Base-by-base conservation (phyloP, 495 filamentous ascomycete genomes). In the Hapsidospora chrysogenum region DNA sequence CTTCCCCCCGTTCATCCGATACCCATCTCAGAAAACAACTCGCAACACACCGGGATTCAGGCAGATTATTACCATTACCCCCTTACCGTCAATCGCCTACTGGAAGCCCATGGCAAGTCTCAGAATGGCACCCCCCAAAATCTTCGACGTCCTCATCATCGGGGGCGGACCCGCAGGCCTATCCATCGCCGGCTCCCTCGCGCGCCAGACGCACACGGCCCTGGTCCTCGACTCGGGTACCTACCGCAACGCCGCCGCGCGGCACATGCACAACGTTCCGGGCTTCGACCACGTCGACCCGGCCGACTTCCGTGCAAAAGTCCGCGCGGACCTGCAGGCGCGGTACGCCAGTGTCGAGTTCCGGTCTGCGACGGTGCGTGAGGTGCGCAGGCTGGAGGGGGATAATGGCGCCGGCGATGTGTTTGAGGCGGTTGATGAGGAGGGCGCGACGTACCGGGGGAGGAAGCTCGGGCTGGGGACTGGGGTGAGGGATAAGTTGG, bases 121-220 rank as follows among this genome's bases (percentile, higher is more conserved):
- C n/a, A n/a, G n/a, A n/a, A n/a, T n/a, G n/a, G n/a, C n/a, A n/a
- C n/a, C n/a, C n/a, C n/a, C n/a, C n/a, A n/a, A n/a, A n/a, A n/a
- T 40, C 21, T 51, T 45, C 29, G 71, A 75, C 40, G 59, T 52
- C 31, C 50, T 74, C 8, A 66, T 78, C 45, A 55, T 76, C 22
- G 72, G 72, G 43, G 60, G 48, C 23, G 73, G 72, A 2, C 68
- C 70, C 4, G 64, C 67, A 7, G 74, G 72, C 7, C 55, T 78
- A 2, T 43, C 61, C 1, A 49, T 52, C 4, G 71, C 70, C 3
- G 22, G 47, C 5, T 49, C 44, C 5, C 56, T 78, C 1, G 60
- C 60, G 0, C 69, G 72, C 10, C 57, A 63, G 17, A 41, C 52
- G 4, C 56, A 66, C 38, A 60, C 51, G 2, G 48, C 56, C 6